Conservation (phyloP, 495 filamentous ascomycete species). For the Lophium mytilinum region DNA sequence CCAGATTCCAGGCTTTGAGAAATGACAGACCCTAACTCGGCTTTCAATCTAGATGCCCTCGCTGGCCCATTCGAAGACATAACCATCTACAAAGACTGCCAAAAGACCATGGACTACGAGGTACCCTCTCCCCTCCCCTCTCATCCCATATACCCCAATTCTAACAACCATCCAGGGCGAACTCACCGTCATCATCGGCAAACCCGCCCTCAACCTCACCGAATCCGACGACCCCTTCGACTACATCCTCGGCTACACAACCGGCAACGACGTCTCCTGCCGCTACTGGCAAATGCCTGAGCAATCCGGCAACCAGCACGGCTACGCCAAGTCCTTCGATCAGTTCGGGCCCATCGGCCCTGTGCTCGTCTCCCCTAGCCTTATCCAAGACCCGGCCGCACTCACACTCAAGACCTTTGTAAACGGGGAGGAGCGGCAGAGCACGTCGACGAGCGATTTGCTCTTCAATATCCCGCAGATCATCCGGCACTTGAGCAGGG, state of each 20-base stretch:
- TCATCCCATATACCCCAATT: slow-evolving; percentile 8
- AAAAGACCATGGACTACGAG: slow-evolving; percentile 33
- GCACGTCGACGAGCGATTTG: slow-evolving; percentile 31
- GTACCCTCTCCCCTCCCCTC: neutral
- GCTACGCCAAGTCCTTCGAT: slow-evolving; percentile 42
- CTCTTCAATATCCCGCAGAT: slow-evolving; percentile 29
- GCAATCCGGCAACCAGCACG: slow-evolving; percentile 35
- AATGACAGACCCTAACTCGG: neutral
- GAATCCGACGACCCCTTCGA: slow-evolving; percentile 1
- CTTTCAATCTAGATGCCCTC: slow-evolving; percentile 2
- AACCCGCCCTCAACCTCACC: slow-evolving; percentile 10
- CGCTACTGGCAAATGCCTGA: slow-evolving; percentile 7
- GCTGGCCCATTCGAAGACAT: slow-evolving; percentile 23
- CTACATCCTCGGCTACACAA: slow-evolving; percentile 20
- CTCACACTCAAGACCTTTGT: slow-evolving; percentile 31
- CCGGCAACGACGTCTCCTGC: slow-evolving; percentile 21
- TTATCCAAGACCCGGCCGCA: slow-evolving; percentile 26
- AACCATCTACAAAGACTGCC: slow-evolving; percentile 34
- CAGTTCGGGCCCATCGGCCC: slow-evolving; percentile 42
- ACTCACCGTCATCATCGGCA: slow-evolving; percentile 13
- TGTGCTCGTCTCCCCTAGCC: slow-evolving; percentile 25
- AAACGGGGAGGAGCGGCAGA: slow-evolving; percentile 37
- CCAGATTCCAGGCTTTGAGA: neutral
- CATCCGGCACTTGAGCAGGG: slow-evolving; percentile 30
- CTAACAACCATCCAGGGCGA: slow-evolving; percentile 11